A percentile compares a stretch with the other conserved stretches of the same genome.
Conservation (phyloP, 2,329 filamentous ascomycete genomes). For the Botryotinia globosa region DNA sequence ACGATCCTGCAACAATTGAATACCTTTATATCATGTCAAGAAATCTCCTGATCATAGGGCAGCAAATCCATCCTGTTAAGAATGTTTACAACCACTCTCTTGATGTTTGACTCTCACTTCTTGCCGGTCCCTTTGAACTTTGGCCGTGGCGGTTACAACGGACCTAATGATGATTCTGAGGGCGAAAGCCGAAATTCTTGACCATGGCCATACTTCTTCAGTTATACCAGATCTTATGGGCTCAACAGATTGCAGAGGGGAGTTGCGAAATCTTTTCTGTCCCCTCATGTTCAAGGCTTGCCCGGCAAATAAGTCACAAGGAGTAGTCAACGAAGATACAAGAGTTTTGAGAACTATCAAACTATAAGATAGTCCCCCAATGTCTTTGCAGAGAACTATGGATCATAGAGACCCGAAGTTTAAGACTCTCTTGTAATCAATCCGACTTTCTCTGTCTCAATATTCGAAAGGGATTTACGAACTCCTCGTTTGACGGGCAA, state of each 20-base stretch:
- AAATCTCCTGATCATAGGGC: background rate
- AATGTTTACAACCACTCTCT: background rate
- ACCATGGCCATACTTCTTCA: background rate
- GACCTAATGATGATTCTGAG: background rate
- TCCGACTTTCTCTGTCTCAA: too few species aligned
- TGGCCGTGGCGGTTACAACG: conserved; percentile 5
- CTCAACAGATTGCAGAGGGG: background rate
- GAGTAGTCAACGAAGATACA: background rate
- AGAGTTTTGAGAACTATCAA: background rate
- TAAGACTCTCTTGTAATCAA: background rate
- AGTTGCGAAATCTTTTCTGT: background rate
- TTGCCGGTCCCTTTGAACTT: background rate
- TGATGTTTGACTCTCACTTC: background rate
- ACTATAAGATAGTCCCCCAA: background rate
- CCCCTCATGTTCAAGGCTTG: background rate
- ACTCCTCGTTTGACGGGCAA: background rate
- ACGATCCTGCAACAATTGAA: background rate
- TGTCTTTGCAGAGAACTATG: background rate
- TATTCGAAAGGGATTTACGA: background rate
- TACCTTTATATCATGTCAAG: background rate
- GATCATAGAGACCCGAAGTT: background rate
- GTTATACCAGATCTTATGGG: background rate
- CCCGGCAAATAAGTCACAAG: background rate
- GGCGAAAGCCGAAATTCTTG: background rate
- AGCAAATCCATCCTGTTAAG: background rate